A percentile compares a stretch with the other conserved stretches of the same genome.
Evolutionary conservation across 1,139 yeast genomes (phyloP).

Genomic region (Hemisphaericaspora lyxosophila): DNA sequence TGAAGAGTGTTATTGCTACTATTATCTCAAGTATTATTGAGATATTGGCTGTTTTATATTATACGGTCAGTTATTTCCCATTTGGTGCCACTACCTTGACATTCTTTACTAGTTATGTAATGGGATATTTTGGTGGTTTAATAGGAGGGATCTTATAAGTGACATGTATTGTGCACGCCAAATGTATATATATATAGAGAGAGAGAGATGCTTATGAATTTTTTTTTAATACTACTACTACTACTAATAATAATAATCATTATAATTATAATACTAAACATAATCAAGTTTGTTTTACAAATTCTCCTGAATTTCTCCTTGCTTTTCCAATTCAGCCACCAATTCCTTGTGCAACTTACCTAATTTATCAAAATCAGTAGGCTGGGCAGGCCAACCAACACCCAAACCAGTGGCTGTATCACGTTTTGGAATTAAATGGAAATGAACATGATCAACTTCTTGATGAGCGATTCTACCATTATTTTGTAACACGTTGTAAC

Average conservation of each 20-base stretch:
- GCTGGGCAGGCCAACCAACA: slow-evolving; percentile 92
- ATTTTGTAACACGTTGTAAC: slow-evolving; percentile 88
- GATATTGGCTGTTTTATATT: slow-evolving; percentile 81
- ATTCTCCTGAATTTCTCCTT: not conserved
- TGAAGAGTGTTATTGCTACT: slow-evolving; percentile 74
- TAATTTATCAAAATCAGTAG: slow-evolving; percentile 68
- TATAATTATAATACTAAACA: no score
- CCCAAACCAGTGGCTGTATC: slow-evolving; percentile 67
- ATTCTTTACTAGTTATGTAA: slow-evolving; percentile 75
- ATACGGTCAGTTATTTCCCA: slow-evolving; percentile 90
- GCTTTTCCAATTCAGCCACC: slow-evolving; percentile 41
- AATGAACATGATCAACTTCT: slow-evolving; percentile 91
- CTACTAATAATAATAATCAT: not conserved
- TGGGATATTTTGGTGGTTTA: slow-evolving; percentile 71
- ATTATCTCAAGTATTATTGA: slow-evolving; percentile 74
- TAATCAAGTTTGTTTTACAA: no score
- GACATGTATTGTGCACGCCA: no score
- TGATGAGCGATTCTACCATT: slow-evolving; percentile 95
- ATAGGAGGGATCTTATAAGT: slow-evolving; percentile 41
- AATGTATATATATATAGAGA: not conserved
- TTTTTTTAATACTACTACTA: slow-evolving; percentile 4
- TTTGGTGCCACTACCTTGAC: slow-evolving; percentile 88
- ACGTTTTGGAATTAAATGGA: slow-evolving; percentile 91
- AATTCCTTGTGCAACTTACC: slow-evolving; percentile 65
- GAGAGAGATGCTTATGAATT: not conserved